These are phyloP conservation scores for Penicillium sp. DNA, from an alignment of 2,329 filamentous ascomycete genomes.

Conservation along the genomic window DNA sequence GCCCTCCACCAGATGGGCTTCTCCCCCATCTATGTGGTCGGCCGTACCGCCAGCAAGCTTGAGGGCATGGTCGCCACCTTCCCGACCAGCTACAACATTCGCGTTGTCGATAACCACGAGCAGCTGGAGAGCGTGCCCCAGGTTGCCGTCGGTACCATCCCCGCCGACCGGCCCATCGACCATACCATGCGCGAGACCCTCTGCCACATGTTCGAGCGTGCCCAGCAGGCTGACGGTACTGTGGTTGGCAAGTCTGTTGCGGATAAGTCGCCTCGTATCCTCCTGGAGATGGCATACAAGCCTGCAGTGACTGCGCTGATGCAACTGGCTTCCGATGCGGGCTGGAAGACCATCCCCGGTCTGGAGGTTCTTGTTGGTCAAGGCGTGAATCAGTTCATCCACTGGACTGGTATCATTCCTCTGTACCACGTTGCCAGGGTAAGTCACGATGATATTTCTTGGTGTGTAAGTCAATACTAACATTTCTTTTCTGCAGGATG, in stretches of 20 bases:
- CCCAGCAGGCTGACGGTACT: slow-evolving; percentile 54
- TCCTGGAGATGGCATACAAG: slow-evolving; percentile 97
- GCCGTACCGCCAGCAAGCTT: slow-evolving; percentile 74
- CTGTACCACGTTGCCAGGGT: slow-evolving; percentile 70
- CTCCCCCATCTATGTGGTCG: slow-evolving; percentile 84
- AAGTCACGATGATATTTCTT: slow-evolving; percentile 33
- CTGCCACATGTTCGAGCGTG: slow-evolving; percentile 56
- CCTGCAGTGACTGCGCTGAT: slow-evolving; percentile 83
- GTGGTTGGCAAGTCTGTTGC: slow-evolving; percentile 42
- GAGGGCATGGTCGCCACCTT: slow-evolving; percentile 73
- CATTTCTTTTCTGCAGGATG: slow-evolving; percentile 26
- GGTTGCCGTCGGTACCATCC: slow-evolving; percentile 88
- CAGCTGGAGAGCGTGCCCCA: slow-evolving; percentile 63
- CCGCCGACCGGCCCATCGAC: slow-evolving; percentile 85
- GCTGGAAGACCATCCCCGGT: slow-evolving; percentile 85
- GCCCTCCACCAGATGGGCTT: slow-evolving; percentile 84
- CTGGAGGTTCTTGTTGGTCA: slow-evolving; percentile 89
- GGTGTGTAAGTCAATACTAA: neutral
- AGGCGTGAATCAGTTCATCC: slow-evolving; percentile 66
- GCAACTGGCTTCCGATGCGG: slow-evolving; percentile 75
- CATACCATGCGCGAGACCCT: slow-evolving; percentile 70
- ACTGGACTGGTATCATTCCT: slow-evolving; percentile 32
- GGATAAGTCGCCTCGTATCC: slow-evolving; percentile 58
- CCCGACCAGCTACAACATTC: slow-evolving; percentile 73
- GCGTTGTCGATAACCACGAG: slow-evolving; percentile 62